Conservation (phyloP, 768 basidiomycete species). For the Boletus rubropictus region DNA sequence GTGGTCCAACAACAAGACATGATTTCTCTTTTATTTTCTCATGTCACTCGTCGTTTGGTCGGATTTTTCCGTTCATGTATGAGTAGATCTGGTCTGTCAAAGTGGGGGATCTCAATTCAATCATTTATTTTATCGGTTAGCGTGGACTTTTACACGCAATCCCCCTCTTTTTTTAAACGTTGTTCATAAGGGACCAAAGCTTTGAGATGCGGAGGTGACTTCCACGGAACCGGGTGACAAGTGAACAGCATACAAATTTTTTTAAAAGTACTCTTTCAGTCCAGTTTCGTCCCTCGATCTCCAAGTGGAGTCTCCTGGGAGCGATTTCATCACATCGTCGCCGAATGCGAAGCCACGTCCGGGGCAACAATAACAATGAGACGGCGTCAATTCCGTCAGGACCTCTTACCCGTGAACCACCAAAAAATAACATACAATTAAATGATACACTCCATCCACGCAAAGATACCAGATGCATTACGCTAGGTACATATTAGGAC, state of each 20-base stretch:
- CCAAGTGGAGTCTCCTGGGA: background rate
- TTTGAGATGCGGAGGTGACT: too few species aligned
- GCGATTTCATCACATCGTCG: background rate
- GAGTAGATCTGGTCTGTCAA: background rate
- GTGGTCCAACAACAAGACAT: background rate
- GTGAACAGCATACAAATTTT: too few species aligned
- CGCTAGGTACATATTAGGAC: conserved; percentile 27
- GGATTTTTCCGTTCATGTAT: background rate
- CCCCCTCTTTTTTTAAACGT: too few species aligned
- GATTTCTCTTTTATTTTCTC: conserved; percentile 6
- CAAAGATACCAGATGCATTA: conserved; percentile 19
- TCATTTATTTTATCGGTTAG: background rate
- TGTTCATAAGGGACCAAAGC: too few species aligned
- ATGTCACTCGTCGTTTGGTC: conserved; percentile 8
- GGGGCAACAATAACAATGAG: too few species aligned
- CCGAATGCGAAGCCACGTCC: background rate
- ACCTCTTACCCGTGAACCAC: background rate
- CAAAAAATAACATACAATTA: background rate
- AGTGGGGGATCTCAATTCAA: background rate
- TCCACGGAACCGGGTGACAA: too few species aligned
- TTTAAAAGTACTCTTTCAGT: too few species aligned
- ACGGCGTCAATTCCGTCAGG: background rate
- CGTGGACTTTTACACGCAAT: background rate
- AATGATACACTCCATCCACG: background rate
- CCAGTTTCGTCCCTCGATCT: too few species aligned